Conservation (phyloP, 108 stramenopile genomes). For the Epipyxis sp. region DNA sequence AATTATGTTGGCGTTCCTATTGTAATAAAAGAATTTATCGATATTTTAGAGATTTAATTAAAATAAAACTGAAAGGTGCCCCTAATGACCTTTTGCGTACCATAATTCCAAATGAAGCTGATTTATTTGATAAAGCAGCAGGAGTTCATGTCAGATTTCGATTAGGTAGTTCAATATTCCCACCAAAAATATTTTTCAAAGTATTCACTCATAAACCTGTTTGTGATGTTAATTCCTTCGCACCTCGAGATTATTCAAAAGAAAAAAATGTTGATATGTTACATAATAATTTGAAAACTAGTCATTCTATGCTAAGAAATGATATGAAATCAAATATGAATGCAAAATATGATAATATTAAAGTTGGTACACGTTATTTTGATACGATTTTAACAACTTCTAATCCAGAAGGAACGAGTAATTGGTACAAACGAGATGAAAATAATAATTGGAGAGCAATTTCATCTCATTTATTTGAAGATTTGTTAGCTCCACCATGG, state of each 20-base stretch:
- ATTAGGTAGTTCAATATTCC: conserved; percentile 54
- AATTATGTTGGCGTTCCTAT: conserved; percentile 16
- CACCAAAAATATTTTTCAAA: conserved; percentile 62
- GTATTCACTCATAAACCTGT: conserved; percentile 53
- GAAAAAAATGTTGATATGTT: neutral
- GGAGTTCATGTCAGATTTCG: conserved; percentile 53
- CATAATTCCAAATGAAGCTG: conserved; percentile 2
- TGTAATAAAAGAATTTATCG: conserved; percentile 13
- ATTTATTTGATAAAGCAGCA: conserved; percentile 32
- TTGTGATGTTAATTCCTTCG: conserved; percentile 60
- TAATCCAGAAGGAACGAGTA: neutral
- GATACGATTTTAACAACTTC: conserved; percentile 17
- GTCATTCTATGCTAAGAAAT: neutral
- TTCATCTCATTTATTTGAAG: conserved; percentile 22
- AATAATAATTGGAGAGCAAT: conserved; percentile 61
- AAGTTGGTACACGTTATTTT: conserved; percentile 21
- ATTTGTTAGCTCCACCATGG: neutral
- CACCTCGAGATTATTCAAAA: conserved; percentile 52
- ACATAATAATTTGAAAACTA: neutral
- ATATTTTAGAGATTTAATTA: conserved; percentile 26
- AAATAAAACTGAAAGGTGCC: neutral
- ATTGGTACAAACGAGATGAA: conserved; percentile 57
- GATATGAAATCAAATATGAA: neutral
- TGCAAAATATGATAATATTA: conserved; percentile 6
- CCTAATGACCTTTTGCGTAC: neutral